Percentiles rank a stretch among this genome's conserved stretches.
Conservation (phyloP, 2,329 filamentous ascomycete species). For the Cladosporium sphaerospermum region DNA sequence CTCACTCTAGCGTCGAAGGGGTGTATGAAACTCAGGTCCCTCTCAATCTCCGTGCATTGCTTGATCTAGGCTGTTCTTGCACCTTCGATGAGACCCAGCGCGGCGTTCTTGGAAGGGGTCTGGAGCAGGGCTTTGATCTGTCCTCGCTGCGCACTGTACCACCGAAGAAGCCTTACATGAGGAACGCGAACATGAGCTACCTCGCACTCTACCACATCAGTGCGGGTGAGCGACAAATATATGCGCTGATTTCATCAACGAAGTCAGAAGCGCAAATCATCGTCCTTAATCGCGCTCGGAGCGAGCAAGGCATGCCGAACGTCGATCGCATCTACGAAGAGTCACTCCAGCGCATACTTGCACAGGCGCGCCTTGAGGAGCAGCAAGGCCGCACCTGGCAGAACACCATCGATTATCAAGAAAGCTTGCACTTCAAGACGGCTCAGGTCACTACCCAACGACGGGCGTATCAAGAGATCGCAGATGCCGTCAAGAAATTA, state of each 20-base stretch:
- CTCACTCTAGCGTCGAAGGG: slow-evolving; percentile 90
- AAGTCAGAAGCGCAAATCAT: slow-evolving; percentile 76
- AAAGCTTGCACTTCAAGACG: slow-evolving; percentile 76
- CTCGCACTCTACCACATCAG: slow-evolving; percentile 90
- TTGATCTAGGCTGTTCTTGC: slow-evolving; percentile 84
- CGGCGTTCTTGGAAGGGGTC: slow-evolving; percentile 82
- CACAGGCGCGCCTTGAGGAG: slow-evolving; percentile 52
- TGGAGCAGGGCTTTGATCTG: slow-evolving; percentile 92
- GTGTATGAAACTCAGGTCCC: slow-evolving; percentile 95
- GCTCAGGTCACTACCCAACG: slow-evolving; percentile 82
- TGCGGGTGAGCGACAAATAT: slow-evolving; percentile 85
- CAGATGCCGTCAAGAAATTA: slow-evolving; percentile 84
- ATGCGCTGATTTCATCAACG: slow-evolving; percentile 83
- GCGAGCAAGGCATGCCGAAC: slow-evolving; percentile 82
- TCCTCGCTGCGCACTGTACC: slow-evolving; percentile 63
- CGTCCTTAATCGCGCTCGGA: slow-evolving; percentile 75
- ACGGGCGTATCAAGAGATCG: slow-evolving; percentile 81
- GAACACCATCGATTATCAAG: slow-evolving; percentile 78
- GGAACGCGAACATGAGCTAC: slow-evolving; percentile 64
- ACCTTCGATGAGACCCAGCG: slow-evolving; percentile 87
- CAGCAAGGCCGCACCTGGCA: slow-evolving; percentile 67
- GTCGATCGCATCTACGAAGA: slow-evolving; percentile 83
- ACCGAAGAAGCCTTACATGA: slow-evolving; percentile 67
- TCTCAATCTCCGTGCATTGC: slow-evolving; percentile 74
- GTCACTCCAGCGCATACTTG: slow-evolving; percentile 42